Base-by-base conservation (phyloP, 148 eudicot genomes). In the Linanthus parryae region DNA sequence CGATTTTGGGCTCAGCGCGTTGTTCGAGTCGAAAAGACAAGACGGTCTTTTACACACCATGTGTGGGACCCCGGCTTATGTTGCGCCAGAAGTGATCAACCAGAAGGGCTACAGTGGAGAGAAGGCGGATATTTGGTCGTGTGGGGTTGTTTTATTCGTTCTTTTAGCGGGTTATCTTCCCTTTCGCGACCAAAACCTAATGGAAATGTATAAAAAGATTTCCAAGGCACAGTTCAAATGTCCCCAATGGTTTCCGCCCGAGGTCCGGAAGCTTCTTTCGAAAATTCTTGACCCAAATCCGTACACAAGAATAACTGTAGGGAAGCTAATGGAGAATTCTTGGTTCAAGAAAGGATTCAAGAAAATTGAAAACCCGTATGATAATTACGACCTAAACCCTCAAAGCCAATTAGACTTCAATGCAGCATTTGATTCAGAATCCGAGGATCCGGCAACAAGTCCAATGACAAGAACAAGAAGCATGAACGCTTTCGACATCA, bases 121-220 rank as follows among this genome's bases (percentile, higher is more conserved):
- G 0, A 48, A 48, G 30, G 53, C 53, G 10, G 53, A 48, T 48
- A 48, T 48, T 48, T 48, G 53, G 53, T 48, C 53, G 28, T 48
- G 53, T 48, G 53, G 53, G 17, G 53, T 48, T 12, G 30, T 48
- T 27, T 29, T 48, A 16, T 48, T n/a, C 30, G 53, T 48, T 15
- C 9, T 48, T 21, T 27, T 48, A 14, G 30, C 53, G 8, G 53
- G 53, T 11, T 15, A 48, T 29, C 36, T 48, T 37, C 53, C 53
- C 30, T 48, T 48, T 12, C 29, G 19, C 30, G 53, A 48, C 30
- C 37, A 34, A 28, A 48, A 48, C 19, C 53, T 48, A 16, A 27
- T 48, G 36, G 53, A 48, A n/a, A 27, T 48, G 36, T 48, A 48
- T 48, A 28, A 14, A 7, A 48, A 15, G 36, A 48, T 48, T 48